Base-by-base conservation (phyloP, 2,329 filamentous ascomycete species). In the Leptographium radiaticola region DNA sequence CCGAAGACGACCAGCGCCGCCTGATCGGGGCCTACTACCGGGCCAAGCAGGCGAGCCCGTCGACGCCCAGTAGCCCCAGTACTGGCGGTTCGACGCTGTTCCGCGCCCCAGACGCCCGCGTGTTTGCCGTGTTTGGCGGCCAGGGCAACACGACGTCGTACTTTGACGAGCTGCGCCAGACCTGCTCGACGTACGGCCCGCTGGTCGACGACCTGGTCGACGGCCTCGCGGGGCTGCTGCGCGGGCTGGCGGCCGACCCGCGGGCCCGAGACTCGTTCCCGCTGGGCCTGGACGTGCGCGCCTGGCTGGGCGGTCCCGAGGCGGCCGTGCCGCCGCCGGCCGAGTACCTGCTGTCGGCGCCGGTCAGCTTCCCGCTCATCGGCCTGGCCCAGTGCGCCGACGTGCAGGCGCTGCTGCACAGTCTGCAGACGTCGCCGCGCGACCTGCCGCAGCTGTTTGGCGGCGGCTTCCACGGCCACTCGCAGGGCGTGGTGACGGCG, bases 121-220 rank as follows among this genome's bases (percentile, higher is more conserved):
- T 84, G 81, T 62, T 80, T 98, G 56, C 98, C 59, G 89, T 98
- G 57, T 95, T 97, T 61, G 93, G 93, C 56, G 93, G 93, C 8
- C 93, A 98, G 69, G 93, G 93, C 62, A 98, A 98, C 70, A 97
- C 97, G 59, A 91, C 98, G 71, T 93, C 98, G 72, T 98, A 98
- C 72, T 98, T 98, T 64, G 91, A 98, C 62, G 93, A 98, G 74
- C 80, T 98, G 58, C 84, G 93, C 54, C 86, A 95, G 68, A 80
- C 97, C 55, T 91, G 91, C 74, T 83, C 77, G 63, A 95, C 90
- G 56, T 98, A 98, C 71, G 85, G 87, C 12, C 86, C 87, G 31
- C 94, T 98, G 61, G 82, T 96, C 6, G 86, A 88, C 61, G 89
- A 94, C 60, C 82, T 97, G 59, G 79, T 98, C 64, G 77, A 79